Evolutionary conservation across 495 filamentous ascomycete genomes (phyloP).

Genomic region (Copromyces sp.): DNA sequence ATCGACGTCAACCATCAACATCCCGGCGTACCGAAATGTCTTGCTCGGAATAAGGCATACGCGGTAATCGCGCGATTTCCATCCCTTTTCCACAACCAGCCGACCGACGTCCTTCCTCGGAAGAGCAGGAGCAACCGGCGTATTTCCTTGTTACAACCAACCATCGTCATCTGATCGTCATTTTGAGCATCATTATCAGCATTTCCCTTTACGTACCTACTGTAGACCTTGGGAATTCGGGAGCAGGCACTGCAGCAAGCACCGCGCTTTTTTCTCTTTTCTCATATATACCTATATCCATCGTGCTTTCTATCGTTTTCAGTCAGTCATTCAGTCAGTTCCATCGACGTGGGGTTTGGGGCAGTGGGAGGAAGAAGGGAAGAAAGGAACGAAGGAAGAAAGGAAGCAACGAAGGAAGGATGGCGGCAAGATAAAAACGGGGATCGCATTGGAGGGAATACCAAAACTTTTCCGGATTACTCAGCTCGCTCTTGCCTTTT

Average conservation of each 20-base stretch:
- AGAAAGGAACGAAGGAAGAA: background rate
- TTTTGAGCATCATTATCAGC: background rate
- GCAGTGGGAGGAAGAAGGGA: background rate
- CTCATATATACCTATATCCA: background rate
- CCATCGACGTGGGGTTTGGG: background rate
- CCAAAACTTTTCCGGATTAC: background rate
- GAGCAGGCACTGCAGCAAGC: background rate
- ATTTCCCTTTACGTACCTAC: background rate
- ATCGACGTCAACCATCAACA: background rate
- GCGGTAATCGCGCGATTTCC: background rate
- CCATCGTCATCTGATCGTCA: background rate
- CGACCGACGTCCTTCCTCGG: background rate
- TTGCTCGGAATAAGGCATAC: background rate
- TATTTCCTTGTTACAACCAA: background rate
- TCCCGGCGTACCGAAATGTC: background rate
- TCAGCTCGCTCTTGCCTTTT: background rate
- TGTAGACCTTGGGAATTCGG: background rate
- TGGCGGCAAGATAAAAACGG: background rate
- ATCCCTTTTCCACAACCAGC: background rate
- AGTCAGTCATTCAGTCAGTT: background rate
- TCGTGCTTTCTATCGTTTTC: background rate
- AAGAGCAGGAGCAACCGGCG: background rate
- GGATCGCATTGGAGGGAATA: background rate
- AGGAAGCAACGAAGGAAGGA: background rate
- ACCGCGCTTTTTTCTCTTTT: background rate